Conservation (phyloP, 169 alveolate species). For the Eimeria falciformis region DNA sequence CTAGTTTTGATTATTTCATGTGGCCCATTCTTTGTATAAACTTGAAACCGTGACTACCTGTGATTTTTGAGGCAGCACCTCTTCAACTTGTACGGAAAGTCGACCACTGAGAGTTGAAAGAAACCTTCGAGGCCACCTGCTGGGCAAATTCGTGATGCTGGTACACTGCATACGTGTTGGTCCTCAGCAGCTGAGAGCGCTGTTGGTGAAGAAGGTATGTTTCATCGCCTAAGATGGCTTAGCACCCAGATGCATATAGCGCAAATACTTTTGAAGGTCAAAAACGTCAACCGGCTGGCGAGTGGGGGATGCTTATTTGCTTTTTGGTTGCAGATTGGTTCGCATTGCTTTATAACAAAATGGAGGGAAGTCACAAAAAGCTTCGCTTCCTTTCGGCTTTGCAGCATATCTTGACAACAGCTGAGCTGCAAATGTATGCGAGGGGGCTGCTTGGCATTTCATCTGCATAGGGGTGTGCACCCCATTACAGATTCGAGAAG, state of each 20-base stretch:
- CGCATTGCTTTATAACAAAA: slow-evolving; percentile 98
- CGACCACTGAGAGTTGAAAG: too few species aligned
- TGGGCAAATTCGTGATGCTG: background rate
- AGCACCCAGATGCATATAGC: slow-evolving; percentile 99
- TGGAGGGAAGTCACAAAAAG: slow-evolving; percentile 98
- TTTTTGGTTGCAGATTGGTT: slow-evolving; percentile 99
- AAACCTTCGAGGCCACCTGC: background rate
- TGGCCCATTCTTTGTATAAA: background rate
- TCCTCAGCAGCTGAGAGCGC: slow-evolving; percentile 84
- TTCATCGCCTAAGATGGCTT: slow-evolving; percentile 99
- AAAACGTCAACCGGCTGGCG: slow-evolving; percentile 96
- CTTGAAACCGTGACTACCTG: too few species aligned
- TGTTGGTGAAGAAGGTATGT: slow-evolving; percentile 85
- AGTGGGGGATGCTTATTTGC: slow-evolving; percentile 97
- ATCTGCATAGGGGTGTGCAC: too few species aligned
- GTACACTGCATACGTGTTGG: background rate
- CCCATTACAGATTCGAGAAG: slow-evolving; percentile 89
- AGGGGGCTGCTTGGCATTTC: background rate
- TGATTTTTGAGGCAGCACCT: too few species aligned
- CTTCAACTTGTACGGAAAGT: too few species aligned
- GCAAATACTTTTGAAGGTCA: slow-evolving; percentile 95
- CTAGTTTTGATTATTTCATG: background rate
- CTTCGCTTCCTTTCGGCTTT: slow-evolving; percentile 74
- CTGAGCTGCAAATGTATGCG: too few species aligned
- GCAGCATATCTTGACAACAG: too few species aligned